Conservation (phyloP, 1,139 yeast species). For the Suhomyces choctaworum region DNA sequence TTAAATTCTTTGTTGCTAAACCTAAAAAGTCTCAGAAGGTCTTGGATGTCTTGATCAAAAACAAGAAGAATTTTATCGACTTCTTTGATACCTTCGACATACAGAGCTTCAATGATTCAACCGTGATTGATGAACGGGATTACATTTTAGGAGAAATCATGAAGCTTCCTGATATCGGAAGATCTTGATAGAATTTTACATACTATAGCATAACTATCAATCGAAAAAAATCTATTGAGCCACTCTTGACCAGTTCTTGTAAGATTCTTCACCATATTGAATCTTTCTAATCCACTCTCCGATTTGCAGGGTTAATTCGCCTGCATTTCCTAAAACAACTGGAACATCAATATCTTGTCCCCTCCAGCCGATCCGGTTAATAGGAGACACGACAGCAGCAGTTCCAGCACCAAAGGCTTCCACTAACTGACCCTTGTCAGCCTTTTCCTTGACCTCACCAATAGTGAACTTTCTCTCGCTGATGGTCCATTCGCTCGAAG, state of each 20-base stretch:
- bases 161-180: constrained; percentile 49
- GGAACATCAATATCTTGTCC: constrained; percentile 76
- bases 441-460: constrained; percentile 72
- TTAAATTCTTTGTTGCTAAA: constrained; percentile 91
- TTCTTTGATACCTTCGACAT: constrained; percentile 69
- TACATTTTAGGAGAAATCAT: constrained; percentile 76
- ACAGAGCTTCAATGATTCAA: constrained; percentile 64
- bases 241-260: constrained; percentile 60
- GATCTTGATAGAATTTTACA: constrained; percentile 3
- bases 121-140: constrained; percentile 75
- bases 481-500: constrained; percentile 41
- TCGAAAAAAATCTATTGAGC: constrained; percentile 26
- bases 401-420: constrained; percentile 98
- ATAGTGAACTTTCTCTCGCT: constrained; percentile 83
- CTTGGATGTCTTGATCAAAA: constrained; percentile 77
- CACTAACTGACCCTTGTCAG: constrained; percentile 75
- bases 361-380: constrained; percentile 79
- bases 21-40: constrained; percentile 85
- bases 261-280: constrained; percentile 82
- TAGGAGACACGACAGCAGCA: constrained; percentile 95
- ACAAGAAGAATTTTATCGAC: constrained; percentile 70
- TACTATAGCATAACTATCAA: constrained; percentile 1
- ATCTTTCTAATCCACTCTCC: constrained; percentile 83
- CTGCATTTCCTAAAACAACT: constrained; percentile 75
- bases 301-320: constrained; percentile 73